Base-by-base conservation (phyloP, 2,329 filamentous ascomycete genomes). In the Ceratocystis eucalypticola region DNA sequence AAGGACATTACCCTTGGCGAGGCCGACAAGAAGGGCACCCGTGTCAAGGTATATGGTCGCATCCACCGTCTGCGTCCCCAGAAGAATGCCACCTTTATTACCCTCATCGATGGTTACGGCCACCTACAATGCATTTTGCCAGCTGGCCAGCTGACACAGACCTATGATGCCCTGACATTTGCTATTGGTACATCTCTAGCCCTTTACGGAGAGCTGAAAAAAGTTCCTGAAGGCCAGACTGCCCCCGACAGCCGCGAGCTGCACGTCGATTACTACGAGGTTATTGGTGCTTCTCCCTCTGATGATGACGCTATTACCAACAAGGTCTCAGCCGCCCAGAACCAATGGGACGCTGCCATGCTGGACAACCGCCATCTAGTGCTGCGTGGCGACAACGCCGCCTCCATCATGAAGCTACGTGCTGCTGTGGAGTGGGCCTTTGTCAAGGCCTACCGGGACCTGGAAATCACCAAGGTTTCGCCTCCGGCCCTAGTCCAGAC, bases 401-500 rank as follows among this genome's bases (percentile, higher is more conserved):
- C 89, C n/a, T 83, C 89, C 12, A 85, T 96, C 70, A 88, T 96
- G 84, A 88, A 92, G 75, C 87, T 96, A 69, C 88, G 92, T 69
- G 88, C 89, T 67, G 85, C 87, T 28, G 84, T 93, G 65, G 86
- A 96, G 75, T 84, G 83, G 70, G 89, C 91, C 12, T 96, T 96
- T 79, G 82, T 87, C 75, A 81, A 85, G 73, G 82, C 85, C 46
- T 96, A 91, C 79, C 84, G 88, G 73, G 88, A 94, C 74, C 78
- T 87, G 71, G 82, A 85, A 69, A 82, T 93, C 75, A 82, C 87
- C 72, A 92, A 96, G 78, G 91, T 96, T 70, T 88, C 87, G 62
- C 92, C 92, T 12, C 92, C 92, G 1, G 91, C 91, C 41, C 87
- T 96, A 76, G 94, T 96, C 68, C 94, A 95, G 79, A 97, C 93